phyloP scores from a whole-genome alignment of 2,329 filamentous ascomycete species.

The Diaporthe ilicicola region DNA sequence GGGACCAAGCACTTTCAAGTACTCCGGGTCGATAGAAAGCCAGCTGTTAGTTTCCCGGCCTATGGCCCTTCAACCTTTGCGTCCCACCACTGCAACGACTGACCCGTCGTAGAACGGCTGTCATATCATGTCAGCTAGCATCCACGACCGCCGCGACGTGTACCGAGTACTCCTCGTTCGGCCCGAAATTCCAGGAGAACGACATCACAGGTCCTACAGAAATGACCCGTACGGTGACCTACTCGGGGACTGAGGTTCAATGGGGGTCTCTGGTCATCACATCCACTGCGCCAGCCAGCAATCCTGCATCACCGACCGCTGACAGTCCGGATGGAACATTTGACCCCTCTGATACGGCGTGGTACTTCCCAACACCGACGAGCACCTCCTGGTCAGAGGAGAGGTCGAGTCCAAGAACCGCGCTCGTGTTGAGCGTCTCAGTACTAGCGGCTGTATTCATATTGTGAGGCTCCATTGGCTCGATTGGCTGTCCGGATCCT shows the following conservation, averaged over 20 bases:
- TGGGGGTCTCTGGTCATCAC: constrained; percentile 56
- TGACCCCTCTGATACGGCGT: constrained; percentile 31
- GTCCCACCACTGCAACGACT: neutral
- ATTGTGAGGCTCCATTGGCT: neutral
- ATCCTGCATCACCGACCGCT: constrained; percentile 31
- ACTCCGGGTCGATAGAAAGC: constrained; percentile 24
- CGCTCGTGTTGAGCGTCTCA: constrained; percentile 1
- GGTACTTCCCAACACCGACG: constrained; percentile 31
- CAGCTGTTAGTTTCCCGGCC: constrained; percentile 8
- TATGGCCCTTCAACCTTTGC: neutral
- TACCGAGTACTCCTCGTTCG: constrained; percentile 57
- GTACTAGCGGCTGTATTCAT: neutral
- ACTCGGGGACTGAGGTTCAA: constrained; percentile 49
- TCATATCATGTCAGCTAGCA: constrained; percentile 52
- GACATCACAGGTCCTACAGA: constrained; percentile 52
- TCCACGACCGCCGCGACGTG: constrained; percentile 56
- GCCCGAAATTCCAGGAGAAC: constrained; percentile 48
- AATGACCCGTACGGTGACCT: constrained; percentile 55
- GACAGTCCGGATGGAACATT: constrained; percentile 21
- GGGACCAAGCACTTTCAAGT: constrained; percentile 50
- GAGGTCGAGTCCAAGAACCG: neutral
- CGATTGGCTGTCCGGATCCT: neutral
- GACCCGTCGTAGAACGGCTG: constrained; percentile 47
- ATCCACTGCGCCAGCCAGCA: constrained; percentile 44
- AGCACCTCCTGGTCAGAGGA: constrained; percentile 21